Evolutionary conservation across 2,329 filamentous ascomycete species (phyloP).

Genomic region (Sporothrix schenckii): DNA sequence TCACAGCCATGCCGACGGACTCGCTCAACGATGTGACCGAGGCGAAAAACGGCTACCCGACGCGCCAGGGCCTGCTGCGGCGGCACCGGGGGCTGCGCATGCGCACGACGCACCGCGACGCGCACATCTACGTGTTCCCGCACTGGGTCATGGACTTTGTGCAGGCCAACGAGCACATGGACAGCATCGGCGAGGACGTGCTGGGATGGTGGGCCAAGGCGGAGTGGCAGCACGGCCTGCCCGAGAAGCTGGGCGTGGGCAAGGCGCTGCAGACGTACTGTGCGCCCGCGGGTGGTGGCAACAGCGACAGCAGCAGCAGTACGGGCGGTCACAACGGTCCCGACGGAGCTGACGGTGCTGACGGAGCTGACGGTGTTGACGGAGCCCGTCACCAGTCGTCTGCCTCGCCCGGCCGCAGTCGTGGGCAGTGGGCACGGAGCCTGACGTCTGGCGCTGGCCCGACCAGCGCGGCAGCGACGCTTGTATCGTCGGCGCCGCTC

Average conservation of each 20-base stretch:
- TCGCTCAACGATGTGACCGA: conserved; percentile 83
- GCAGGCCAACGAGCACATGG: conserved; percentile 74
- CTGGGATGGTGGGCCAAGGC: conserved; percentile 96
- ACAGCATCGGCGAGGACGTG: conserved; percentile 88
- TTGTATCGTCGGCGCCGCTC: not conserved
- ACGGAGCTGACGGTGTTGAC: conserved; percentile 38
- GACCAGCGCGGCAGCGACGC: not conserved
- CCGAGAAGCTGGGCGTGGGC: conserved; percentile 73
- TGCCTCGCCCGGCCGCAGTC: conserved; percentile 9
- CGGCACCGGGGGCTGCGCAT: conserved; percentile 77
- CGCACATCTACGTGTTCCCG: conserved; percentile 93
- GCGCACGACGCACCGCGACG: conserved; percentile 82
- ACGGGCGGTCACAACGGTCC: conserved; percentile 39
- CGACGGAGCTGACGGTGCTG: not conserved
- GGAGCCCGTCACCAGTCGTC: not conserved
- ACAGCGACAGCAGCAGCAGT: conserved; percentile 37
- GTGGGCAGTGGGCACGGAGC: conserved; percentile 14
- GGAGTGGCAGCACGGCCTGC: conserved; percentile 81
- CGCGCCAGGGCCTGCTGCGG: conserved; percentile 75
- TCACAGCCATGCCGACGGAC: conserved; percentile 86
- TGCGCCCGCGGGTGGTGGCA: conserved; percentile 39
- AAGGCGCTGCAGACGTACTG: conserved; percentile 56
- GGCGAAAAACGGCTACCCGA: conserved; percentile 69
- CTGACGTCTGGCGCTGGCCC: not conserved
- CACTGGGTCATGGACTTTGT: conserved; percentile 88